These are phyloP conservation scores for Podaxis rugospora DNA, from an alignment of 768 basidiomycete species.

Conservation along the genomic window DNA sequence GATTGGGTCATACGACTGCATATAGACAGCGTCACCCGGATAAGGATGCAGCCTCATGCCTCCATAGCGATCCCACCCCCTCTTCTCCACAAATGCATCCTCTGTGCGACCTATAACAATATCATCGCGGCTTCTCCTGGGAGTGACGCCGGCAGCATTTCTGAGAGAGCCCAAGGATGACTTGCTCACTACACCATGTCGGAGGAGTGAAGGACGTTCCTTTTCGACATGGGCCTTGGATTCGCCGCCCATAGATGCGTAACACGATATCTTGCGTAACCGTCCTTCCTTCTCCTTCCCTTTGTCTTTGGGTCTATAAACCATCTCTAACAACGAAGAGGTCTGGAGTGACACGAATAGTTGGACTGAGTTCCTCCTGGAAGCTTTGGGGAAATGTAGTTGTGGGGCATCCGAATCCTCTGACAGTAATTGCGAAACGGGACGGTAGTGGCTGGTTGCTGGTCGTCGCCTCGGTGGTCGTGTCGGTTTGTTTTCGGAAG, in stretches of 20 bases:
- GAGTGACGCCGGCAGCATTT: neutral
- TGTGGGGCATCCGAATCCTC: constrained; percentile 13
- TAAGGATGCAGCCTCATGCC: constrained; percentile 57
- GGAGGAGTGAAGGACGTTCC: neutral
- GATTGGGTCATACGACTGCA: constrained; percentile 61
- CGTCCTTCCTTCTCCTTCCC: constrained; percentile 21
- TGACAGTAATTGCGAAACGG: constrained; percentile 31
- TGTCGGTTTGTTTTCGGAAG: constrained; percentile 11
- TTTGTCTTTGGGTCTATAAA: constrained; percentile 30
- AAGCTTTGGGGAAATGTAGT: neutral
- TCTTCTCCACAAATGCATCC: constrained; percentile 26
- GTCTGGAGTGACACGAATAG: constrained; percentile 1
- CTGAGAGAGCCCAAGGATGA: neutral
- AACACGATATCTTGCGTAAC: constrained; percentile 4
- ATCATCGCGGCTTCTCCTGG: constrained; percentile 15
- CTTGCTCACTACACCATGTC: neutral
- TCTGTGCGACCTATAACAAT: constrained; percentile 13
- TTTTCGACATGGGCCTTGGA: constrained; percentile 15
- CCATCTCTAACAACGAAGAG: constrained; percentile 22
- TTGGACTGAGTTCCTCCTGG: constrained; percentile 1
- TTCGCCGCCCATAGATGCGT: constrained; percentile 14
- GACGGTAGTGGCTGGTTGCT: constrained; percentile 31
- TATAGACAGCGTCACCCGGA: constrained; percentile 46
- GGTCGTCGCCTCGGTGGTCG: constrained; percentile 13
- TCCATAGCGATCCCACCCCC: constrained; percentile 33